These are phyloP conservation scores for Nemania diffusa DNA, from an alignment of 2,329 filamentous ascomycete genomes.

Conservation along the genomic window DNA sequence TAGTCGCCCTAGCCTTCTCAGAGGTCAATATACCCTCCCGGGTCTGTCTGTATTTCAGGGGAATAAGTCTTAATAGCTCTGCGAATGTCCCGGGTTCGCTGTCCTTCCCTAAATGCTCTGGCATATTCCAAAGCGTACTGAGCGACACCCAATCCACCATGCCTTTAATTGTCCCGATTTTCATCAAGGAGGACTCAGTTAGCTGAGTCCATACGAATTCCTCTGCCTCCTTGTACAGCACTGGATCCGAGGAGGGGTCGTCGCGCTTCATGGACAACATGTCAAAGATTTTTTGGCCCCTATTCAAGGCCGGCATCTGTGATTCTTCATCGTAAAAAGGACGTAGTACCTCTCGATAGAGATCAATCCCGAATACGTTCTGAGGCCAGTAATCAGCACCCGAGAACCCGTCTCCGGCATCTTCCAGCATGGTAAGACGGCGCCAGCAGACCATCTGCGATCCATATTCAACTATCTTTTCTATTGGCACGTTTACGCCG, in stretches of 20 bases:
- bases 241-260: conserved; percentile 22
- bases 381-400: conserved; percentile 40
- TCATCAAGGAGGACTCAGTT: conserved; percentile 34
- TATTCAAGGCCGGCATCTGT: conserved; percentile 6
- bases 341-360: conserved; percentile 28
- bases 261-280: conserved; percentile 39
- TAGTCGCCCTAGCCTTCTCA: neutral
- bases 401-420: conserved; percentile 42
- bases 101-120: conserved; percentile 35
- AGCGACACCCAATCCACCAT: conserved; percentile 31
- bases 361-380: conserved; percentile 31
- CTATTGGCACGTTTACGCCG: conserved; percentile 49
- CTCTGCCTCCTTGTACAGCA: conserved; percentile 30
- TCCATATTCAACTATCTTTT: conserved; percentile 52
- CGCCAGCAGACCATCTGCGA: conserved; percentile 54
- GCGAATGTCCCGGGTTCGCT: conserved; percentile 35
- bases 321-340: neutral
- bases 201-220: conserved; percentile 31
- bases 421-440: conserved; percentile 42
- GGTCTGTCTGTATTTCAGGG: conserved; percentile 34
- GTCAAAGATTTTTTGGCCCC: conserved; percentile 39
- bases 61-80: conserved; percentile 34
- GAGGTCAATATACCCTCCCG: conserved; percentile 5
- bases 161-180: conserved; percentile 34
- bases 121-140: conserved; percentile 32